A percentile compares a stretch with the other conserved stretches of the same genome.
Conservation (phyloP, 768 basidiomycete genomes). For the Auricularia sp. region DNA sequence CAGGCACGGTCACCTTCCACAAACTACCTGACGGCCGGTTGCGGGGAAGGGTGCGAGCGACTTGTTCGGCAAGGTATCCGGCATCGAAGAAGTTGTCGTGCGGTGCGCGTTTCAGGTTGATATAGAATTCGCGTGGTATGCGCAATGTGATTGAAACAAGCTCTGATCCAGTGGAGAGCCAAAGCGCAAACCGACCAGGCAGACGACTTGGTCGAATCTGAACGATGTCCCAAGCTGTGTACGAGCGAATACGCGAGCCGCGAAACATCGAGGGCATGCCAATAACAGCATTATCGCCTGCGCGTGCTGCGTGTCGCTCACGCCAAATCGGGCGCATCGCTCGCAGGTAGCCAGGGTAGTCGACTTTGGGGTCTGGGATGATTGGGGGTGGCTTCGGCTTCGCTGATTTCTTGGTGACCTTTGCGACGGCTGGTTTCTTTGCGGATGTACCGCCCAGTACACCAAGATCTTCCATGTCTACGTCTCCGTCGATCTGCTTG, state of each 20-base stretch:
- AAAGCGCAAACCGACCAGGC: constrained; percentile 76
- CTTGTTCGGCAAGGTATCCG: constrained; percentile 64
- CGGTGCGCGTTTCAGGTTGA: constrained; percentile 71
- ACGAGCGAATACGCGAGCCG: constrained; percentile 38
- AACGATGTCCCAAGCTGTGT: constrained; percentile 76
- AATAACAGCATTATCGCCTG: constrained; percentile 14
- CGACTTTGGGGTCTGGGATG: constrained; percentile 50
- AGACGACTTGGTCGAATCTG: constrained; percentile 74
- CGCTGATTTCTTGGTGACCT: neutral
- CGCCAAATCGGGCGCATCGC: constrained; percentile 75
- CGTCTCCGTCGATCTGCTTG: constrained; percentile 23
- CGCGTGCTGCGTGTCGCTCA: constrained; percentile 29
- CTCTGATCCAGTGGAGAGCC: constrained; percentile 75
- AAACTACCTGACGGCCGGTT: constrained; percentile 68
- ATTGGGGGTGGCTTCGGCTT: constrained; percentile 21
- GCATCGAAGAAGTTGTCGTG: constrained; percentile 57
- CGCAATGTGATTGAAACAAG: constrained; percentile 75
- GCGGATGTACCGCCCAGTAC: neutral
- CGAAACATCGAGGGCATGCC: constrained; percentile 69
- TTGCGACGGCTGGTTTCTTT: neutral
- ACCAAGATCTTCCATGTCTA: constrained; percentile 53
- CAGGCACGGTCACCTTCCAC: constrained; percentile 73
- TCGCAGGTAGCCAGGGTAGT: constrained; percentile 71
- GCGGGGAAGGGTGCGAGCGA: constrained; percentile 69
- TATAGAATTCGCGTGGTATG: constrained; percentile 85